Evolutionary conservation across 768 basidiomycete species (phyloP).

Genomic region (Holtermanniella nyarrowii): DNA sequence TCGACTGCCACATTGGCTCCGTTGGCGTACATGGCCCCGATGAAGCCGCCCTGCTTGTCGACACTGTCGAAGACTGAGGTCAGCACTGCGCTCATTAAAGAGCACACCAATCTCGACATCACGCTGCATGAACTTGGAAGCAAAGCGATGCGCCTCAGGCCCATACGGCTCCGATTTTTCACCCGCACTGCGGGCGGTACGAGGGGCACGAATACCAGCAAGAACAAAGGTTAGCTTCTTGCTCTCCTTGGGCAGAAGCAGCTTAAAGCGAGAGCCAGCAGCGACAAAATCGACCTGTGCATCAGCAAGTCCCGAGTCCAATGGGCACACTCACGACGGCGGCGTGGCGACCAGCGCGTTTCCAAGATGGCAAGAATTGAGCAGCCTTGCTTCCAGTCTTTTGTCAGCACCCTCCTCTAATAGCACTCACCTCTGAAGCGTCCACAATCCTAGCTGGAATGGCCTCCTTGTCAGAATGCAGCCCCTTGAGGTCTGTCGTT

Average conservation of each 20-base stretch:
- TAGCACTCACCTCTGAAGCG: conserved; percentile 70
- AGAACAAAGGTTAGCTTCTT: conserved; percentile 87
- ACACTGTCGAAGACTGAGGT: conserved; percentile 58
- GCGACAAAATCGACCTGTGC: conserved; percentile 74
- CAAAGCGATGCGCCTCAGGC: conserved; percentile 66
- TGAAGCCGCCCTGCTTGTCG: conserved; percentile 94
- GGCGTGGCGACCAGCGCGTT: conserved; percentile 69
- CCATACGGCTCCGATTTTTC: conserved; percentile 90
- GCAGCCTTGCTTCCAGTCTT: conserved; percentile 64
- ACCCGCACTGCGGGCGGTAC: conserved; percentile 60
- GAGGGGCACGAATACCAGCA: conserved; percentile 79
- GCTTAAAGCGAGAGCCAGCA: conserved; percentile 92
- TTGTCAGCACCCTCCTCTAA: not conserved
- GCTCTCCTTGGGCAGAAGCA: conserved; percentile 81
- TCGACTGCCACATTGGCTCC: conserved; percentile 76
- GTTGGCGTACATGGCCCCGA: conserved; percentile 73
- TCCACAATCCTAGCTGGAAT: conserved; percentile 70
- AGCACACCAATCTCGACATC: conserved; percentile 69
- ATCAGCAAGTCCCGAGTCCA: not conserved
- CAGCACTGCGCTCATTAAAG: not conserved
- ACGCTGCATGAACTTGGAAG: conserved; percentile 79
- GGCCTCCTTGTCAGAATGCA: conserved; percentile 87
- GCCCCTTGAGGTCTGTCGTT: conserved; percentile 61
- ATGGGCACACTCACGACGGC: conserved; percentile 47
- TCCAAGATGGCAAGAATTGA: conserved; percentile 83